Conservation (phyloP, 345 rosid genomes). For the Boechera retrofracta region DNA sequence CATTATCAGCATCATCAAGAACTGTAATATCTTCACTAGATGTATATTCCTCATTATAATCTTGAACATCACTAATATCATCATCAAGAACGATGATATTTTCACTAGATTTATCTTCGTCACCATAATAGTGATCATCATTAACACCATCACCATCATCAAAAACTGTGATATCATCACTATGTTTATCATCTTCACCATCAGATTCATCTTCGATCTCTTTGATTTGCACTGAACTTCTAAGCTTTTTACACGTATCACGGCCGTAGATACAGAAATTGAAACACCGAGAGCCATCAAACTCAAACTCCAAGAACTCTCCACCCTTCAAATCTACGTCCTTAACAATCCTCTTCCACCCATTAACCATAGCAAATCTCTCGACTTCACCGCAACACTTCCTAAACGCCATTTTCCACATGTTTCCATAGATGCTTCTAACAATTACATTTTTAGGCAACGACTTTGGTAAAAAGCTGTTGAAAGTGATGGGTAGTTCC, state of each 20-base stretch:
- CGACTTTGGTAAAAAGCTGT: background rate
- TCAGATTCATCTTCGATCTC: conserved; percentile 1
- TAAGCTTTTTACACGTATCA: background rate
- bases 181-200: background rate
- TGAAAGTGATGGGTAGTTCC: conserved; percentile 19
- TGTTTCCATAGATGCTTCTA: conserved; percentile 18
- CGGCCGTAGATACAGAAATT: conserved; percentile 1
- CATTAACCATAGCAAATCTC: conserved; percentile 18
- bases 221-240: background rate
- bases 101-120: background rate
- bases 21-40: conserved; percentile 3
- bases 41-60: background rate
- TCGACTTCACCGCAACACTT: conserved; percentile 12
- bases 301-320: conserved; percentile 27
- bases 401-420: conserved; percentile 5
- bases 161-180: background rate
- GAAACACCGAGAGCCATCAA: conserved; percentile 17
- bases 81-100: background rate
- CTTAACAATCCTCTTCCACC: conserved; percentile 26
- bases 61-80: background rate
- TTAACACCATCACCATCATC: background rate
- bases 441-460: conserved; percentile 7
- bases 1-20: background rate
- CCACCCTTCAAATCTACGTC: background rate
- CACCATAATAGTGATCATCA: background rate